These are phyloP conservation scores for Ogataea degrootiae DNA, from an alignment of 805 yeast species.

Conservation along the genomic window DNA sequence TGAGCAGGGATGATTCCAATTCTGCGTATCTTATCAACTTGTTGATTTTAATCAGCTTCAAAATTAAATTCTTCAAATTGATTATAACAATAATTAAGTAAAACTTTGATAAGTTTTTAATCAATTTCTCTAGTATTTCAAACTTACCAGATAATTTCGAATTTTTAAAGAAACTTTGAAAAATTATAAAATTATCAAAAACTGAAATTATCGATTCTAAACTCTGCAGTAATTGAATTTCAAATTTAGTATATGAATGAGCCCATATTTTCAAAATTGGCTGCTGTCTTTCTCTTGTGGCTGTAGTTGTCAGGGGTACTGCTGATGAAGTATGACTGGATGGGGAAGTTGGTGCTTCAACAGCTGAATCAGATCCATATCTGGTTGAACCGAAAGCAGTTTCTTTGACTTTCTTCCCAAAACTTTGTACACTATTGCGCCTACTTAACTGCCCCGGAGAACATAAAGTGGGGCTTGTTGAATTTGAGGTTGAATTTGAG, in stretches of 20 bases:
- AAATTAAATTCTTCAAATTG: slow-evolving; percentile 22
- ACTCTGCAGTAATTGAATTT: slow-evolving; percentile 13
- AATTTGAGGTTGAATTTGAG: neutral
- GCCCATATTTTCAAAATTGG: slow-evolving; percentile 3
- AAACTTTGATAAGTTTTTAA: slow-evolving; percentile 23
- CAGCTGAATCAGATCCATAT: neutral
- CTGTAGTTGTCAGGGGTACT: no score
- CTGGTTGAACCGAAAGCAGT: neutral
- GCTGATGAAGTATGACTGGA: no score
- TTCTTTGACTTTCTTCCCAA: neutral
- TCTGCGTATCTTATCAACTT: slow-evolving; percentile 16
- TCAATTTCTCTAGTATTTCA: slow-evolving; percentile 10
- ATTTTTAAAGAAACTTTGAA: slow-evolving; percentile 23
- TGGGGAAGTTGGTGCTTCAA: no score
- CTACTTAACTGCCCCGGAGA: slow-evolving; percentile 14
- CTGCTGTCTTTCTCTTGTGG: neutral
- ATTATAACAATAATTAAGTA: slow-evolving; percentile 27
- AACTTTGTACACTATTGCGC: slow-evolving; percentile 2
- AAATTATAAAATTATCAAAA: slow-evolving; percentile 26
- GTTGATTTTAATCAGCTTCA: slow-evolving; percentile 20
- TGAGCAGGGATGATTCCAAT: slow-evolving; percentile 18
- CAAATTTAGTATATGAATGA: slow-evolving; percentile 14
- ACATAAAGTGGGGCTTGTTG: slow-evolving; percentile 14
- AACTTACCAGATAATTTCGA: slow-evolving; percentile 8
- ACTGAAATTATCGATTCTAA: slow-evolving; percentile 22